phyloP scores from a whole-genome alignment of 495 filamentous ascomycete species.

The Lophiotrema nucula region DNA sequence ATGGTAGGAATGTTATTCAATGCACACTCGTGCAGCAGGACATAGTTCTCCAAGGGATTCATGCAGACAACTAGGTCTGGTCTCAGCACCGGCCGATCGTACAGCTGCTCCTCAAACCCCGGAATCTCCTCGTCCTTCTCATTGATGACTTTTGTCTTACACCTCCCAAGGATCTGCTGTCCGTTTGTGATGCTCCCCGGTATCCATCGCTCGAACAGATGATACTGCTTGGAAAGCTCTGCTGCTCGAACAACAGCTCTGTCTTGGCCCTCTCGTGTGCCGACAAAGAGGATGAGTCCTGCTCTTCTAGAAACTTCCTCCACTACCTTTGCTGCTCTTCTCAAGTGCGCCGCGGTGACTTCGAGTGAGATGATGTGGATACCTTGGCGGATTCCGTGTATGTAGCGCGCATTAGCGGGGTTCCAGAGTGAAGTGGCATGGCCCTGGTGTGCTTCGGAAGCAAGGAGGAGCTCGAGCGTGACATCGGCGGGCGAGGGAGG shows the following conservation, averaged over 20 bases:
- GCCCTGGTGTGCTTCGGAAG: constrained; percentile 85
- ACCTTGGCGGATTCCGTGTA: constrained; percentile 84
- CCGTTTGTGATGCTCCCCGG: constrained; percentile 92
- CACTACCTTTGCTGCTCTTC: constrained; percentile 85
- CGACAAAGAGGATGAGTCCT: constrained; percentile 87
- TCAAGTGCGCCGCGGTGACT: constrained; percentile 78
- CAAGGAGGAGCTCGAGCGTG: constrained; percentile 88
- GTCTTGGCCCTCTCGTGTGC: constrained; percentile 77
- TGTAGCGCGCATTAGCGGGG: constrained; percentile 90
- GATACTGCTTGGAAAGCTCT: constrained; percentile 71
- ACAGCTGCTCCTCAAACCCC: constrained; percentile 62
- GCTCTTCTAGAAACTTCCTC: constrained; percentile 79
- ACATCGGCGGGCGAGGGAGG: constrained; percentile 76
- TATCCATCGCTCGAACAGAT: constrained; percentile 92
- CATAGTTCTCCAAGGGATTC: constrained; percentile 89
- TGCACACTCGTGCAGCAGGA: constrained; percentile 86
- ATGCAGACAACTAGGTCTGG: constrained; percentile 91
- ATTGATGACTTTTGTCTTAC: constrained; percentile 67
- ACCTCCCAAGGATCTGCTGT: constrained; percentile 73
- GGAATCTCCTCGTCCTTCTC: constrained; percentile 64
- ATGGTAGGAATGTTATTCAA: constrained; percentile 88
- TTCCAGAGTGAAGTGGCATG: constrained; percentile 94
- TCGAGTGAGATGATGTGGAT: constrained; percentile 95
- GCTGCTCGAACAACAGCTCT: constrained; percentile 77
- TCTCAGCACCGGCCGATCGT: constrained; percentile 61